Percentiles rank a stretch among this genome's conserved stretches.
phyloP scores from a whole-genome alignment of 208 protist species.

The Trichomonas vaginalis region DNA sequence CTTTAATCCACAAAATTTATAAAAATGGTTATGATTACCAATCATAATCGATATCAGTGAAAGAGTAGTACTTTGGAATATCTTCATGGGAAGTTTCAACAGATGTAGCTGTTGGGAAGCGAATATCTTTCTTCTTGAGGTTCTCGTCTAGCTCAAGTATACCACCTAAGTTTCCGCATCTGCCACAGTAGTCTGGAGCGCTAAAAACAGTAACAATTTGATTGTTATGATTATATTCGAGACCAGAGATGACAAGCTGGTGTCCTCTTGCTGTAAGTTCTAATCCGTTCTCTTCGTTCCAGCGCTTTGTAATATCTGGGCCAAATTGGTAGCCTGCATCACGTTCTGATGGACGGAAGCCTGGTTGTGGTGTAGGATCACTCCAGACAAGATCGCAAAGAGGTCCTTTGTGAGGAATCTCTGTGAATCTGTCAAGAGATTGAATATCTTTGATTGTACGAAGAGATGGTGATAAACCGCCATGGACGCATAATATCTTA shows the following conservation, averaged over 20 bases:
- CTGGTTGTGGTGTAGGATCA: slow-evolving; percentile 44
- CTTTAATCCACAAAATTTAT: too few species aligned
- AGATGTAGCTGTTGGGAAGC: not conserved
- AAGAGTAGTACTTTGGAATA: not conserved
- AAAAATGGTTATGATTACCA: too few species aligned
- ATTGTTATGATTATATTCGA: slow-evolving; percentile 87
- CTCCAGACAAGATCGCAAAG: slow-evolving; percentile 39
- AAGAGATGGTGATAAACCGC: slow-evolving; percentile 53
- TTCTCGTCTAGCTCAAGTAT: slow-evolving; percentile 94
- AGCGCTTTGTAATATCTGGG: slow-evolving; percentile 85
- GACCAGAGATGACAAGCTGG: slow-evolving; percentile 57
- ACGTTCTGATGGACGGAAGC: slow-evolving; percentile 84
- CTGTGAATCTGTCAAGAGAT: slow-evolving; percentile 68
- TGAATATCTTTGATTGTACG: slow-evolving; percentile 56
- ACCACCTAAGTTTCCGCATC: slow-evolving; percentile 50
- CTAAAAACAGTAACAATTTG: slow-evolving; percentile 94
- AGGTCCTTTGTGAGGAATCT: slow-evolving; percentile 50
- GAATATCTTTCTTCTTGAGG: not conserved
- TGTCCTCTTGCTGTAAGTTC: slow-evolving; percentile 64
- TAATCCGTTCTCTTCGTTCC: slow-evolving; percentile 91
- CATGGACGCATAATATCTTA: slow-evolving; percentile 46
- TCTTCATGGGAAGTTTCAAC: not conserved
- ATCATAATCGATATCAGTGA: not conserved
- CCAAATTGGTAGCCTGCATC: slow-evolving; percentile 74
- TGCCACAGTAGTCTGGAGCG: slow-evolving; percentile 94